These are phyloP conservation scores for Metschnikowia baotianmanensis DNA, from an alignment of 805 yeast species.

Conservation along the genomic window DNA sequence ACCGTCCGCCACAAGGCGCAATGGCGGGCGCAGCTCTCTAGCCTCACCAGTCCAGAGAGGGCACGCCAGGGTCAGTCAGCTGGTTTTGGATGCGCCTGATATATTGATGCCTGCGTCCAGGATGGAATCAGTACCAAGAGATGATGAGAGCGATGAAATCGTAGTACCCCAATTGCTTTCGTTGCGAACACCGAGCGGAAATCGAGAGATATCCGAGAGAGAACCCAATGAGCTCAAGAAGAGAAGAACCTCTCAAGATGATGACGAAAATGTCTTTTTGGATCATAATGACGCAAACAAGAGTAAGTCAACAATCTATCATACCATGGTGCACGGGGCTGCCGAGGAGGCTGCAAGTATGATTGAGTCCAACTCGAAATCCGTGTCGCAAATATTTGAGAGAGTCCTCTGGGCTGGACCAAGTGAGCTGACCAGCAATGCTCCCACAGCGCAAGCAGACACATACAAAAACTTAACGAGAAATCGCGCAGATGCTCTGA, in stretches of 20 bases:
- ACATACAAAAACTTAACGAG: neutral
- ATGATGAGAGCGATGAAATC: constrained; percentile 17
- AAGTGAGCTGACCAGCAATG: constrained; percentile 3
- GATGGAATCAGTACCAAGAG: neutral
- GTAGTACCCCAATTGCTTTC: constrained; percentile 14
- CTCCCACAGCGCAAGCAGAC: neutral
- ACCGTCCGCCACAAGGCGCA: constrained; percentile 4
- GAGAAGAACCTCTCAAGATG: constrained; percentile 9
- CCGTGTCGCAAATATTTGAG: constrained; percentile 34
- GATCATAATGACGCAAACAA: constrained; percentile 21
- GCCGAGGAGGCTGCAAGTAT: neutral
- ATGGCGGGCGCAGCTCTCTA: constrained; percentile 1
- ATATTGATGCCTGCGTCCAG: constrained; percentile 5
- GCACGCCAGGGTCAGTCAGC: neutral
- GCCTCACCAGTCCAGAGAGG: constrained; percentile 11
- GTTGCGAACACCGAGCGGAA: constrained; percentile 1
- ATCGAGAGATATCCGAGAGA: neutral
- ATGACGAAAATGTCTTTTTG: constrained; percentile 34
- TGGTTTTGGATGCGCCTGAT: constrained; percentile 10
- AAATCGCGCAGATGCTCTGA: neutral
- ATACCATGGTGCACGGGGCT: constrained; percentile 24
- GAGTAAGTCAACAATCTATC: constrained; percentile 30
- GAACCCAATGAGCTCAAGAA: neutral
- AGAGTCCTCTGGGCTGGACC: constrained; percentile 22
- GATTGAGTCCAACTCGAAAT: constrained; percentile 18